A percentile compares a stretch with the other conserved stretches of the same genome.
These are phyloP conservation scores for Panaeolus cyanescens DNA, from an alignment of 768 basidiomycete genomes.

Conservation along the genomic window DNA sequence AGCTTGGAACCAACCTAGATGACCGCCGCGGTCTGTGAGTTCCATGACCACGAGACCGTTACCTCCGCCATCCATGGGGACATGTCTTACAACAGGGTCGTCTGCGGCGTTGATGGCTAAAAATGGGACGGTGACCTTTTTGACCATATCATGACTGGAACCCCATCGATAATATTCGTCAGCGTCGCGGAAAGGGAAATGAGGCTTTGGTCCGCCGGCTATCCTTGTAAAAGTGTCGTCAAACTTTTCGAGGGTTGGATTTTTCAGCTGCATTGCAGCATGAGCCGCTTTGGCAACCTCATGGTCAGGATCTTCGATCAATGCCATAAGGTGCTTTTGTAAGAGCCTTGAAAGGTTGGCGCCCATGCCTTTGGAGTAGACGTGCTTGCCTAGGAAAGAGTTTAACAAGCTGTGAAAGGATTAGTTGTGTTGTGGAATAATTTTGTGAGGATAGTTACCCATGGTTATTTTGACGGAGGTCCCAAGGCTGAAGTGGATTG, in stretches of 20 bases:
- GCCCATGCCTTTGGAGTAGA: conserved; percentile 83
- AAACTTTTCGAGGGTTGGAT: conserved; percentile 56
- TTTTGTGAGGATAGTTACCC: conserved; percentile 35
- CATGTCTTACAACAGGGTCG: conserved; percentile 71
- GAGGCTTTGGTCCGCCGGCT: conserved; percentile 65
- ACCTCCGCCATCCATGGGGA: conserved; percentile 57
- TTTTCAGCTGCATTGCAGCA: conserved; percentile 47
- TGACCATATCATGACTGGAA: conserved; percentile 63
- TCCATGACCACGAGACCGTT: conserved; percentile 60
- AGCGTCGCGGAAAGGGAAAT: conserved; percentile 48
- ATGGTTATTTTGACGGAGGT: conserved; percentile 49
- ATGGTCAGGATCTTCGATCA: conserved; percentile 55
- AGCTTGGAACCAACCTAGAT: conserved; percentile 83
- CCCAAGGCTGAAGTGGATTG: conserved; percentile 47
- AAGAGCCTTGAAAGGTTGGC: conserved; percentile 66
- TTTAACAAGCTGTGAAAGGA: conserved; percentile 46
- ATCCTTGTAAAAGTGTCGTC: conserved; percentile 68
- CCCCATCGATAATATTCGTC: conserved; percentile 51
- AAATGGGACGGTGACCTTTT: conserved; percentile 68
- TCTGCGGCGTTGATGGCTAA: conserved; percentile 76
- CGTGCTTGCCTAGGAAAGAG: conserved; percentile 55
- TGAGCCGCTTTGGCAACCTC: conserved; percentile 49
- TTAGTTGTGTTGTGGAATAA: not conserved
- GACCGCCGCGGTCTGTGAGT: conserved; percentile 67
- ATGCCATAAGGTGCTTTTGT: conserved; percentile 45